Base-by-base conservation (phyloP, 2,329 filamentous ascomycete genomes). In the Colletotrichum truncatum region DNA sequence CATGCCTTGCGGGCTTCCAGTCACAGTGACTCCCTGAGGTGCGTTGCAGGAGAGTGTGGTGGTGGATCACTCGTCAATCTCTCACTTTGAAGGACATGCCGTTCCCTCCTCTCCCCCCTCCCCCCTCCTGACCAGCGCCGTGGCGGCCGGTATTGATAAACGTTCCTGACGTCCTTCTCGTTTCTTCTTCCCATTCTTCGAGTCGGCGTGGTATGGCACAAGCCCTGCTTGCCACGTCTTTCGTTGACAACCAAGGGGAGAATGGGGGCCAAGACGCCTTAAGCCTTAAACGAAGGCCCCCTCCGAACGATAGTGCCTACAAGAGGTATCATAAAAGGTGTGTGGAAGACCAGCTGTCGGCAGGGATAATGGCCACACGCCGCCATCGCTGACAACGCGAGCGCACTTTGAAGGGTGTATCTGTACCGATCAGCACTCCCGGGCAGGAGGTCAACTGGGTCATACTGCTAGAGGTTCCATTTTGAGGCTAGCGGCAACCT, bases 101-200 rank as follows among this genome's bases (percentile, higher is more conserved):
- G 11, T 10, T 4, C 25, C 34, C 16, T 9, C 25, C 21, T n/a
- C n/a, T n/a, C n/a, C n/a, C n/a, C n/a, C n/a, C n/a, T n/a, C n/a
- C n/a, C n/a, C n/a, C n/a, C n/a, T n/a, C n/a, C n/a, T n/a, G n/a
- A 48, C 23, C 26, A 36, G 28, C n/a, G 34, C 11, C 49, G 28
- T 65, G 57, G 57, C 49, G 58, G 41, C 38, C 62, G 57, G 43
- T 62, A 21, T 32, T 34, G 34, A 43, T 26, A 48, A 23, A 62
- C 28, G 41, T 38, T 41, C 49, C 28, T 38, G 16, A 36, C 23
- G 16, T 16, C 21, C 46, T 46, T 34, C 6, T 48, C 10, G 6
- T 39, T 46, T 43, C 26, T 28, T 51, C 32, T 36, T 25, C 46
- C 21, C 32, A 7, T 49, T 41, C 11, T 32, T 38, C 36, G 5